A percentile compares a stretch with the other conserved stretches of the same genome.
phyloP scores from a whole-genome alignment of 257 asterid species.

The Solanum tarapatanum region DNA sequence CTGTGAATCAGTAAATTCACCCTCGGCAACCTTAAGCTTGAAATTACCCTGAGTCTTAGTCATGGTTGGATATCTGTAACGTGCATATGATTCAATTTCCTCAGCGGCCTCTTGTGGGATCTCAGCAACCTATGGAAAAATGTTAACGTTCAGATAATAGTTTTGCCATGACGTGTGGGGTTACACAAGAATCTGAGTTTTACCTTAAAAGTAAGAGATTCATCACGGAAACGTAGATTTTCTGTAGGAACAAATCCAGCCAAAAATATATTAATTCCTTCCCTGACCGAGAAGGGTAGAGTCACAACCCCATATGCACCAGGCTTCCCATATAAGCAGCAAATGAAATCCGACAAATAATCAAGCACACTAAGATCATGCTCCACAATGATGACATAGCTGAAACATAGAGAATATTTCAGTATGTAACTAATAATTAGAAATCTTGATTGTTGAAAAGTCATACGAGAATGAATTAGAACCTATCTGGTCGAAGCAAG shows the following conservation, averaged over 20 bases:
- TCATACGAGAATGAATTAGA: neutral
- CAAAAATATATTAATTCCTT: conserved; percentile 89
- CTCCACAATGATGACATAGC: conserved; percentile 94
- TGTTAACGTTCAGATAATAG: neutral
- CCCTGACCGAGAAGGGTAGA: conserved; percentile 97
- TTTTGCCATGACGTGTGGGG: neutral
- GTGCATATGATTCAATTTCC: conserved; percentile 80
- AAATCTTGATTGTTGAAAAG: neutral
- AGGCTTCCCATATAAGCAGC: conserved; percentile 94
- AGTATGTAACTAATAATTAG: neutral
- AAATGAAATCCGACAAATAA: conserved; percentile 90
- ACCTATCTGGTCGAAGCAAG: conserved; percentile 90
- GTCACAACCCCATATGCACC: conserved; percentile 98
- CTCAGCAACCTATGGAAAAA: conserved; percentile 68
- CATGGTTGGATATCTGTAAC: conserved; percentile 90
- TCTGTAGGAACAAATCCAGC: conserved; percentile 97
- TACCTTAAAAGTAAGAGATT: conserved; percentile 86
- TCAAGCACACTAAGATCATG: conserved; percentile 96
- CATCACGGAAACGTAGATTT: conserved; percentile 85
- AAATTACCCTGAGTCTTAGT: conserved; percentile 88
- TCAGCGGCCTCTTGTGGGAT: conserved; percentile 88
- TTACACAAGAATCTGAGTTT: neutral
- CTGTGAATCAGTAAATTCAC: conserved; percentile 98
- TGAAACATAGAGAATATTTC: conserved; percentile 14
- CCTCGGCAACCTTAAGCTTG: conserved; percentile 82